Percentiles rank a stretch among this genome's conserved stretches.
phyloP scores from a whole-genome alignment of 2,329 filamentous ascomycete species.

The Lithohypha guttulata region DNA sequence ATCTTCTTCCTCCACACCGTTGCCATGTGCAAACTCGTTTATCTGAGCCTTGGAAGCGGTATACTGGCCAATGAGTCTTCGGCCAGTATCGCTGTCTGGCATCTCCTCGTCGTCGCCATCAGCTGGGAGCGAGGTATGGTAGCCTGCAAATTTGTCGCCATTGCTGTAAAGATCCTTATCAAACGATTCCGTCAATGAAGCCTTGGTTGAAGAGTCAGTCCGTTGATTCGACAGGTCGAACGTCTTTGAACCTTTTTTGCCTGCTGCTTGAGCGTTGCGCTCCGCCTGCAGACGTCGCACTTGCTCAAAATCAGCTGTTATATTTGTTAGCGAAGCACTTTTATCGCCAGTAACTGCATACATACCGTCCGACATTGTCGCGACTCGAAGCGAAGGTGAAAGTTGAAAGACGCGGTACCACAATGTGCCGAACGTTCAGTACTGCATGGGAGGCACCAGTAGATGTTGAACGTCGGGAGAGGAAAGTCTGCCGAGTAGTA shows the following conservation, averaged over 20 bases:
- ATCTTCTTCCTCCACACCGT: constrained; percentile 84
- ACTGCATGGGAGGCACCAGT: no score
- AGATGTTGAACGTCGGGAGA: no score
- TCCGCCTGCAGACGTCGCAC: constrained; percentile 83
- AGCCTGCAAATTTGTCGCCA: constrained; percentile 20
- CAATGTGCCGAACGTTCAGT: no score
- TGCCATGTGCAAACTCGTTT: constrained; percentile 80
- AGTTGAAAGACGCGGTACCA: no score
- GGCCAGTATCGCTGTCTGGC: constrained; percentile 57
- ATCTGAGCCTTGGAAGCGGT: constrained; percentile 87
- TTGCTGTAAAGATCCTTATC: constrained; percentile 42
- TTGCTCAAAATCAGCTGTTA: constrained; percentile 65
- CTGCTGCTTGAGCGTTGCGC: constrained; percentile 70
- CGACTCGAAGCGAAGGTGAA: no score
- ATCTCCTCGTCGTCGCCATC: constrained; percentile 70
- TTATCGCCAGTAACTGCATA: background rate
- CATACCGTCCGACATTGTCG: constrained; percentile 9
- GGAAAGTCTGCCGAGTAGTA: no score
- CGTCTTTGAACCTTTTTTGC: constrained; percentile 70
- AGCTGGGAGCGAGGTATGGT: constrained; percentile 52
- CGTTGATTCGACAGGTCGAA: constrained; percentile 72
- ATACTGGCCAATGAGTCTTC: constrained; percentile 84
- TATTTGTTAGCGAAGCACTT: background rate
- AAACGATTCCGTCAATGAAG: constrained; percentile 45
- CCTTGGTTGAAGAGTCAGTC: constrained; percentile 75